Base-by-base conservation (phyloP, 2,329 filamentous ascomycete species). In the Rhytidhysteron rufulum region DNA sequence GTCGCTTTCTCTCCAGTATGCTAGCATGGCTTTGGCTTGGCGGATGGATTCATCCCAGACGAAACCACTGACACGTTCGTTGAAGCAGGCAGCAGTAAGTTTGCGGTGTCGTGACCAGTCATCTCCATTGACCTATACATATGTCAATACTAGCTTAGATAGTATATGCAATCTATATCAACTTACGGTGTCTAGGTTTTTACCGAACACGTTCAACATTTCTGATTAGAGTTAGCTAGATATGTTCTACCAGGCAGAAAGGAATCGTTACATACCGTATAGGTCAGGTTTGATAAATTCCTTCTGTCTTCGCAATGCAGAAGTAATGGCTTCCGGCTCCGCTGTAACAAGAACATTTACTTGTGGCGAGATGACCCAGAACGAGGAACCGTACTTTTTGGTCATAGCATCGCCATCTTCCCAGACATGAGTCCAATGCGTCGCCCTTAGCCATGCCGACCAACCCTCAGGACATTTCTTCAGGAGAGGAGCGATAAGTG, bases 41-140 rank as follows among this genome's bases (percentile, higher is more conserved):
- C 66, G 60, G 42, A 82, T 68, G 1, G 75, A 71, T 54, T 85
- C 79, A 11, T 66, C 64, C 66, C 81, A 86, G 3, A 73, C 70
- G 4, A 65, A 44, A 4, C 44, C 44, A 24, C 64, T 69, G 29
- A 63, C 67, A 30, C 62, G 59, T 42, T 74, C 70, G 31, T 68
- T 71, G 51, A 74, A 73, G 5, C 62, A 59, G 0, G 66, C 58
- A 4, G 66, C 63, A 3, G 63, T 68, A 17, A 71, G 54, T 35
- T 63, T 66, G 8, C 71, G 60, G 39, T 74, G 70, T 20, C 68
- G 61, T n/a, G 62, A 47, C 70, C 71, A 73, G 11, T 64, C 58
- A 18, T 57, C 62, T 19, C 37, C 31, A 27, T 40, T 20, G 9
- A 35, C 20, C 16, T 35, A 19, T 13, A 9, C 31, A 7, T 18